phyloP scores from a whole-genome alignment of 2,329 filamentous ascomycete species.

The Ophiostoma ulmi region DNA sequence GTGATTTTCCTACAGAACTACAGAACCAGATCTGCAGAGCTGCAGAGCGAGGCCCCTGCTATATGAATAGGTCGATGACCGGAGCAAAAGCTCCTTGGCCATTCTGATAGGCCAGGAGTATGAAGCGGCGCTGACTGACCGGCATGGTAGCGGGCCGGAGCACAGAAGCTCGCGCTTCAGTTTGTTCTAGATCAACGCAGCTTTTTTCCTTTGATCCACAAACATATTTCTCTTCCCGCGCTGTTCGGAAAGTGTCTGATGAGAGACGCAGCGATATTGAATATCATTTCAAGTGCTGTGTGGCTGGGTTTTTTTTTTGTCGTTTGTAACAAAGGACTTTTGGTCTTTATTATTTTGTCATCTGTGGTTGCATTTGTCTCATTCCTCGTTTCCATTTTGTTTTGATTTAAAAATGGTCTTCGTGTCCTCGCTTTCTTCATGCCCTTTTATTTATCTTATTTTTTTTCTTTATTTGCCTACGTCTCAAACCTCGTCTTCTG shows the following conservation, averaged over 20 bases:
- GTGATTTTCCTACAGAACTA: not conserved
- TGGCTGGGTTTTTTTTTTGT: not conserved
- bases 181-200: constrained; percentile 15
- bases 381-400: too few species aligned
- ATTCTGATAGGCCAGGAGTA: constrained; percentile 24
- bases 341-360: too few species aligned
- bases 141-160: constrained; percentile 18
- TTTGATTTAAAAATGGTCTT: too few species aligned
- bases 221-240: not conserved
- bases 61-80: constrained; percentile 15
- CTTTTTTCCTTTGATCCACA: not conserved
- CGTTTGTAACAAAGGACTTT: too few species aligned
- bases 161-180: not conserved
- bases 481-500: too few species aligned
- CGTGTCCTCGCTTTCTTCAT: too few species aligned
- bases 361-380: too few species aligned
- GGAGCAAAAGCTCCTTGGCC: constrained; percentile 26
- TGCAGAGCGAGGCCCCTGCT: not conserved
- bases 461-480: too few species aligned
- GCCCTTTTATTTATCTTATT: too few species aligned
- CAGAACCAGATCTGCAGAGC: too few species aligned
- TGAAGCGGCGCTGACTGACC: constrained; percentile 5
- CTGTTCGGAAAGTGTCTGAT: not conserved
- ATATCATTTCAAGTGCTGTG: not conserved
- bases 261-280: too few species aligned